Percentiles rank a stretch among this genome's conserved stretches.
These are phyloP conservation scores for Adansonia digitata DNA, from an alignment of 345 rosid genomes.

Conservation along the genomic window DNA sequence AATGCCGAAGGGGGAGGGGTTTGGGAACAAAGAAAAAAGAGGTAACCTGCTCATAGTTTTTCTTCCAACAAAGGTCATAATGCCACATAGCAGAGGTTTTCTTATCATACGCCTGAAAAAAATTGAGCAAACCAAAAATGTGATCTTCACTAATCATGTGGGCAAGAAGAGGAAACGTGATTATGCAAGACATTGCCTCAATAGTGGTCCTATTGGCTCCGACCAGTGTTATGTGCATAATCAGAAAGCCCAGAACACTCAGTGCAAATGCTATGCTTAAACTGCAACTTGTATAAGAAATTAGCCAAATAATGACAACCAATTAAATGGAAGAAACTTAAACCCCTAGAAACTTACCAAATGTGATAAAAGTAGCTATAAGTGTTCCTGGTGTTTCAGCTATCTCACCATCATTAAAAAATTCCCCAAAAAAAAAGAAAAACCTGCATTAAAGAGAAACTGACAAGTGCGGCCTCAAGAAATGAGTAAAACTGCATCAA, in stretches of 20 bases:
- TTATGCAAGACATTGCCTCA: conserved; percentile 47
- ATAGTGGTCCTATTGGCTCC: conserved; percentile 65
- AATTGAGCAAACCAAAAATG: not conserved
- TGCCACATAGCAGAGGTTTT: not conserved
- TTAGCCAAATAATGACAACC: not conserved
- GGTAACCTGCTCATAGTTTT: not conserved
- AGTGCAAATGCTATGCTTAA: conserved; percentile 68
- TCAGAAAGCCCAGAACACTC: conserved; percentile 73
- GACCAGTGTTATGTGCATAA: conserved; percentile 64
- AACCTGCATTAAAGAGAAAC: conserved; percentile 53
- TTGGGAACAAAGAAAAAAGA: not conserved
- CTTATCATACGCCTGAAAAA: not conserved
- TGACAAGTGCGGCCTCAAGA: conserved; percentile 66
- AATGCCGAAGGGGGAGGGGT: not conserved
- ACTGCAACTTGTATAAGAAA: conserved; percentile 34
- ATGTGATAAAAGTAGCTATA: conserved; percentile 65
- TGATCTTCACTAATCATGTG: not conserved
- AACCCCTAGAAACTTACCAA: conserved; percentile 35
- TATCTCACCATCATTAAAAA: conserved; percentile 61
- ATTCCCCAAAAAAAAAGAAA: conserved; percentile 59
- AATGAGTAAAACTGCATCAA: conserved; percentile 75
- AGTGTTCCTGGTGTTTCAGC: conserved; percentile 58
- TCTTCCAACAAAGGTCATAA: not conserved
- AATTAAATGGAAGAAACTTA: not conserved
- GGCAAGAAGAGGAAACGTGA: not conserved